A percentile compares a stretch with the other conserved stretches of the same genome.
These are phyloP conservation scores for Zarea fungicola DNA, from an alignment of 2,329 filamentous ascomycete species.

Conservation along the genomic window DNA sequence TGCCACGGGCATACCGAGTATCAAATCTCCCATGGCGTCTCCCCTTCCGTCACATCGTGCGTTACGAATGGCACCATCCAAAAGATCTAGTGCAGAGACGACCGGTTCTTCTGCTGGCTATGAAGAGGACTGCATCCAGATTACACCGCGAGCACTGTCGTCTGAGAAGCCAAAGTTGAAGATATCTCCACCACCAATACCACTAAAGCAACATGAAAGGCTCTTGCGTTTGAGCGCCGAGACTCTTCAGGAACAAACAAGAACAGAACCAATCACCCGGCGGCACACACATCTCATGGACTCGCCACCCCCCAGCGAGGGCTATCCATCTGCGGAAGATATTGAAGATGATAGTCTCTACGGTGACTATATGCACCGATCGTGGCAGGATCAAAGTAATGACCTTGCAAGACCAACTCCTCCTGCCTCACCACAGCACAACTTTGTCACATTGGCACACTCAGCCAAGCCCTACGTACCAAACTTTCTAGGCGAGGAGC, in stretches of 20 bases:
- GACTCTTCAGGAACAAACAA: slow-evolving; percentile 16
- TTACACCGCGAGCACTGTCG: too few species aligned
- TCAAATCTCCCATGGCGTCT: slow-evolving; percentile 2
- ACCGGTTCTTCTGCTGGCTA: too few species aligned
- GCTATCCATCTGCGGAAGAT: slow-evolving; percentile 4
- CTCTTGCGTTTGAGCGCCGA: not conserved
- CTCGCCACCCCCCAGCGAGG: slow-evolving; percentile 13
- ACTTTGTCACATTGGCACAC: slow-evolving; percentile 32
- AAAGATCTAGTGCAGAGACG: too few species aligned
- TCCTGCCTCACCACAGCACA: slow-evolving; percentile 30
- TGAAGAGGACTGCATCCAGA: too few species aligned
- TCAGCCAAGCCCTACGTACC: slow-evolving; percentile 25
- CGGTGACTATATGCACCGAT: not conserved
- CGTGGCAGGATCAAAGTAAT: slow-evolving; percentile 15
- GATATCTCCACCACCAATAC: slow-evolving; percentile 4
- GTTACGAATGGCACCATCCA: not conserved
- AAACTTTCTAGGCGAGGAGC: slow-evolving; percentile 28
- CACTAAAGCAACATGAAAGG: slow-evolving; percentile 5
- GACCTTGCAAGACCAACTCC: slow-evolving; percentile 29
- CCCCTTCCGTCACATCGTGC: not conserved
- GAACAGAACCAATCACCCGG: not conserved
- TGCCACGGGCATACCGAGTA: slow-evolving; percentile 11
- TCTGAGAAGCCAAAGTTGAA: too few species aligned
- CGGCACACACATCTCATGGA: not conserved
- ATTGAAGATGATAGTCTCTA: slow-evolving; percentile 12